Evolutionary conservation across 768 basidiomycete species (phyloP).

Genomic region (Suillus placidus): DNA sequence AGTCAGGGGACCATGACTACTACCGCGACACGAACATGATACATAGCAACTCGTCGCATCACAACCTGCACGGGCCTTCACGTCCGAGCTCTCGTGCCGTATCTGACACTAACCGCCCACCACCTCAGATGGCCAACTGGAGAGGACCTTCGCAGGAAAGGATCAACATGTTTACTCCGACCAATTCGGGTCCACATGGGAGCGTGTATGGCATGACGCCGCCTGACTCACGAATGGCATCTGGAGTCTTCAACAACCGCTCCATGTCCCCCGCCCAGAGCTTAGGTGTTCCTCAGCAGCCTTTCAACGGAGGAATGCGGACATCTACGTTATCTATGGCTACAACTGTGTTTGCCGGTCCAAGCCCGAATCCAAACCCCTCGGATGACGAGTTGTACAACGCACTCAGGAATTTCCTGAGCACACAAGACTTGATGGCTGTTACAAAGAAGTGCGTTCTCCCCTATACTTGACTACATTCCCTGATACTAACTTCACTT

Average conservation of each 20-base stretch:
- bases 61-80: constrained; percentile 31
- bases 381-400: constrained; percentile 62
- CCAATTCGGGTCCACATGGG: constrained; percentile 38
- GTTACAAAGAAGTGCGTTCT: constrained; percentile 65
- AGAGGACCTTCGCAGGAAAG: constrained; percentile 43
- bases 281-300: constrained; percentile 32
- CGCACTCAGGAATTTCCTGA: constrained; percentile 57
- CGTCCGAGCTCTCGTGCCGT: constrained; percentile 36
- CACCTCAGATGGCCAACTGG: constrained; percentile 19
- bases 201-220: constrained; percentile 43
- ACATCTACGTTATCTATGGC: constrained; percentile 65
- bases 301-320: constrained; percentile 36
- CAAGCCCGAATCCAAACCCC: constrained; percentile 57
- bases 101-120: constrained; percentile 34
- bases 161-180: constrained; percentile 34
- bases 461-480: neutral
- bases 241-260: constrained; percentile 44
- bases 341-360: constrained; percentile 53
- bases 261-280: constrained; percentile 36
- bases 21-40: constrained; percentile 57
- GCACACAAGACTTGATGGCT: constrained; percentile 71
- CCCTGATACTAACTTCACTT: constrained; percentile 7
- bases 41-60: constrained; percentile 38
- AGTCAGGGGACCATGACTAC: constrained; percentile 49
- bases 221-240: constrained; percentile 49